Base-by-base conservation (phyloP, 139 green algal genomes). In the Eudorina sp. region DNA sequence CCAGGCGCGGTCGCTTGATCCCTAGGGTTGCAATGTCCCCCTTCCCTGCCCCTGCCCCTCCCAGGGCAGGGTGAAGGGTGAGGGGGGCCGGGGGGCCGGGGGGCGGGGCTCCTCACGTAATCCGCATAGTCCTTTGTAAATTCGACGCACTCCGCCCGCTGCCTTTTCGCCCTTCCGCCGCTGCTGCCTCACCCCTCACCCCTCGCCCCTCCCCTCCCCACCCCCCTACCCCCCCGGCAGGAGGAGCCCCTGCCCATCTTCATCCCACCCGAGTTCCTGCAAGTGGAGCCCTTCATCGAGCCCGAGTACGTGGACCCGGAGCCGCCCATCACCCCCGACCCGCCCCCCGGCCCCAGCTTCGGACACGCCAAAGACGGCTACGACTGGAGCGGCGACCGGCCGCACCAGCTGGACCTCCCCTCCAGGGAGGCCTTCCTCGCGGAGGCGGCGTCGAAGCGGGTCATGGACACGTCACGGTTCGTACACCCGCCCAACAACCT, bases 321-420 rank as follows among this genome's bases (percentile, higher is more conserved):
- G 55, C 75, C 88, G 40, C 94, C 94, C 5, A 45, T 87, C 5
- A 70, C 90, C 34, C 70, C 90, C 3, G 79, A 90, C 21, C 62
- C 86, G 70, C 92, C 91, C 29, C 66, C 36, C 19, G 45, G 86
- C 3, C 89, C 89, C 2, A 34, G 4, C 0, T 88, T 90, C 76
- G 89, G 86, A 0, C 70, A 83, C 55, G 90, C 94, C 3, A 55
- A 93, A 88, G 85, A 92, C 76, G 94, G 94, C 18, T 72, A 90
- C 51, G 94, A 96, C 75, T 96, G 94, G 94, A 93, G 60, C 9
- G 92, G 94, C 4, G 34, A 76, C 40, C 87, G 88, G 18, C 92
- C 94, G 0, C 94, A 93, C 60, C 80, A 86, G 80, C n/a, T 86
- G 16, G 80, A 86, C n/a, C 60, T 86, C 16, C 80, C 80, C 16